Evolutionary conservation across 192 early-diverging fungal genomes (phyloP), one percentile per base, ranked within the genome.

Genomic region (Backusella psychrophila): DNA sequence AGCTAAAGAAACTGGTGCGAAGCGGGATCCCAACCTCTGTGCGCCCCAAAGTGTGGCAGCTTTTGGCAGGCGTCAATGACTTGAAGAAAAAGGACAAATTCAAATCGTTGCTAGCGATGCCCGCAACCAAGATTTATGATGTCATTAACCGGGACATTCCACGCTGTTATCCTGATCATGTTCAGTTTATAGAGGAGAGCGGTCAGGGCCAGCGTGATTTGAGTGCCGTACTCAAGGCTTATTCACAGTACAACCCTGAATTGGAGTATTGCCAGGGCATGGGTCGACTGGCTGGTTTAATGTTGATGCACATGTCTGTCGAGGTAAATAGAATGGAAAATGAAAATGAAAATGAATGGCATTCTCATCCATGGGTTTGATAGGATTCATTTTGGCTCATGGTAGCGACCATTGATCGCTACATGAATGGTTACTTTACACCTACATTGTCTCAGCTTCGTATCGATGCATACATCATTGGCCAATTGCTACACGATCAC

Each of bases 261-360:
- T 82, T 98, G 6, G 97, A 96, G 35, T 99, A 99, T 82, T 97
- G 96, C 78, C 97, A 98, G 80, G 97, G 97, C 11, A 98, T 98
- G 96, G 95, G 96, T 1, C 89, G 96, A 66, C 73, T 99, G 53
- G 97, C 91, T 15, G 96, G 96, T 0, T 90, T 96, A 85, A 91
- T 98, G 83, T 80, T 99, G 66, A 98, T 98, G 88, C 87, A 93
- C 7, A 90, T 96, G 87, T 81, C 89, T 3, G 86, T 91, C 33
- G 95, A 83, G 59, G 82, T 83, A 74, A 73, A 42, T 6, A 93
- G 73, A 71, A 70, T 52, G 5, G 6, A 66, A 31, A 71, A 70
- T 66, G 34, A 9, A 23, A 12, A 69, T 11, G 5, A 69, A 21
- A 38, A 38, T 39, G 9, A 68, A 41, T 41, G 39, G 2, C 1